Evolutionary conservation across 306 rosid species (phyloP), one percentile per base, ranked within the genome.

Genomic region (Acacia confusa): DNA sequence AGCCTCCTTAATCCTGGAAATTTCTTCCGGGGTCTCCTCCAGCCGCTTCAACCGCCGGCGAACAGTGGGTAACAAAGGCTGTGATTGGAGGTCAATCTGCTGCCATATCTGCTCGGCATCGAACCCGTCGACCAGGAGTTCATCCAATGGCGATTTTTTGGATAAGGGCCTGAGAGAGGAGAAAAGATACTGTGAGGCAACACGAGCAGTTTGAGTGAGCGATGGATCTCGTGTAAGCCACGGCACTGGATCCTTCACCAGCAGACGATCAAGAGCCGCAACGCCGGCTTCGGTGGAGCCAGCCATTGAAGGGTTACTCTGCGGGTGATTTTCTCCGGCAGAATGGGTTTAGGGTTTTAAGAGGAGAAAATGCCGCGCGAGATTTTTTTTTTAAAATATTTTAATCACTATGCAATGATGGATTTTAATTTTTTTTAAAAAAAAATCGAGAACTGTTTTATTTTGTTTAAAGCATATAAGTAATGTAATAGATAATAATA

Each of bases 61-160:
- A 48, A 95, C 76, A 11, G 78, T 78, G 75, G 92, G 84, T 44
- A 95, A 22, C 1, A 95, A 89, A 12, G 98, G 97, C 82, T 90
- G 94, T 0, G 98, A 86, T 85, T 90, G 98, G 75, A 95, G 85
- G 63, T 95, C 99, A 34, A 92, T 90, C 84, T 95, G 99, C 80
- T 95, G 97, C 99, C 99, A 95, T 85, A 95, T 92, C 90, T 95
- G 99, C 85, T 95, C 99, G 3, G 90, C 91, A 78, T 95, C 99
- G 86, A 89, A 95, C 6, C 96, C 94, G 2, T 95, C 90, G 3
- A 88, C 89, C 70, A 95, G 81, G 67, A 95, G 98, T 67, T 86
- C 82, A 14, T 95, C 96, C 41, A 95, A 78, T 4, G 93, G 97
- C 22, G 94, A 83, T 74, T 93, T 95, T 24, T 74, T 92, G 34